Conservation (phyloP, 352 stramenopile species). For the Globisporangium abappressorium region DNA sequence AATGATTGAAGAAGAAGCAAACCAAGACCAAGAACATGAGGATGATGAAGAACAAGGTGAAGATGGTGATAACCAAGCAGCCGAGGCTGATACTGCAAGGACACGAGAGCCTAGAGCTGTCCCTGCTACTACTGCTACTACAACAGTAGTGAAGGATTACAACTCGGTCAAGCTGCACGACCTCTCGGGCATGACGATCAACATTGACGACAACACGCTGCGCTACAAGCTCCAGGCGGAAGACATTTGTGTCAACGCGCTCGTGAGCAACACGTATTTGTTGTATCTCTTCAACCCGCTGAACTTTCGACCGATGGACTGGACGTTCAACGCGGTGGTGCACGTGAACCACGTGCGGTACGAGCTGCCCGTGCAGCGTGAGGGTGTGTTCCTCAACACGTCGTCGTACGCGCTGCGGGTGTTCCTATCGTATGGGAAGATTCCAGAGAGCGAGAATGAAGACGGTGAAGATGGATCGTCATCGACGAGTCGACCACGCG, state of each 20-base stretch:
- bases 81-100: neutral
- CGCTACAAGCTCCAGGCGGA: constrained; percentile 55
- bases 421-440: constrained; percentile 84
- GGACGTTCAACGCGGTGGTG: constrained; percentile 69
- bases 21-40: neutral
- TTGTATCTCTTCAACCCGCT: constrained; percentile 87
- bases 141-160: constrained; percentile 23
- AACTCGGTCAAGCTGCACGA: constrained; percentile 68
- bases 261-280: constrained; percentile 86
- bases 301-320: constrained; percentile 77
- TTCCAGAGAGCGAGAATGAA: constrained; percentile 37
- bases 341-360: constrained; percentile 51
- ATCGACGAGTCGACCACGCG: constrained; percentile 28
- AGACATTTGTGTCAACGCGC: constrained; percentile 72
- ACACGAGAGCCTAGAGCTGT: neutral
- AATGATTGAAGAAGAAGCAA: neutral
- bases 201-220: constrained; percentile 83
- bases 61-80: neutral
- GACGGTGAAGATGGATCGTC: constrained; percentile 15
- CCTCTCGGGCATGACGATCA: constrained; percentile 82
- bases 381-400: constrained; percentile 81
- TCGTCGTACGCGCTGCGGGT: constrained; percentile 65
- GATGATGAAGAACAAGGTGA: neutral
- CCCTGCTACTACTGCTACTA: neutral
- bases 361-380: constrained; percentile 53